These are phyloP conservation scores for Euphorbia peplus DNA, from an alignment of 345 rosid species.

Conservation along the genomic window DNA sequence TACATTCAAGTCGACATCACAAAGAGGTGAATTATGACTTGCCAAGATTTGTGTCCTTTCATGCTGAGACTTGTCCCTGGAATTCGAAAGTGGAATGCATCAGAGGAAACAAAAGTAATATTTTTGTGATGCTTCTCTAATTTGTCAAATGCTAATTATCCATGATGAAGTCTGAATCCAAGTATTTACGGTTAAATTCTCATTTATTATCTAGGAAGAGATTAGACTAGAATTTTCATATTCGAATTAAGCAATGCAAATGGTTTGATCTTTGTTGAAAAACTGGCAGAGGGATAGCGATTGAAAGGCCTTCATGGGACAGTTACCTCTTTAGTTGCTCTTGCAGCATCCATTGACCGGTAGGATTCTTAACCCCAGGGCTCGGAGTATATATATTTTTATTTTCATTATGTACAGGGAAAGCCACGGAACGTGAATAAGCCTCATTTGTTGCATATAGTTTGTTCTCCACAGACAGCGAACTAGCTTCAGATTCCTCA, in stretches of 20 bases:
- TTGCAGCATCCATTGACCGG: slow-evolving; percentile 47
- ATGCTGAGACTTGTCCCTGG: slow-evolving; percentile 67
- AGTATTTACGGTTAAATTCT: background rate
- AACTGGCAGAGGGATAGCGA: background rate
- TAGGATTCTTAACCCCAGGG: slow-evolving; percentile 31
- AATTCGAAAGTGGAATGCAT: slow-evolving; percentile 27
- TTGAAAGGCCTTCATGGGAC: background rate
- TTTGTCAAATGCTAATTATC: background rate
- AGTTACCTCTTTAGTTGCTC: slow-evolving; percentile 65
- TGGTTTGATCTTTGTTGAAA: background rate
- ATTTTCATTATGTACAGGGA: slow-evolving; percentile 40
- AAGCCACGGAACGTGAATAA: slow-evolving; percentile 47
- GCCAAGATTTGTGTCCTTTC: slow-evolving; percentile 59
- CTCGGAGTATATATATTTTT: slow-evolving; percentile 31
- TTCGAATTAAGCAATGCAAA: background rate
- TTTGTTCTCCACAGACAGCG: slow-evolving; percentile 82
- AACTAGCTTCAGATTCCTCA: slow-evolving; percentile 98
- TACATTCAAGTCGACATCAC: slow-evolving; percentile 72
- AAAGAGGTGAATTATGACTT: slow-evolving; percentile 58
- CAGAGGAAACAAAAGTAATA: slow-evolving; percentile 9
- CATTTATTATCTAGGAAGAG: slow-evolving; percentile 3
- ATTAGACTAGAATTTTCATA: background rate
- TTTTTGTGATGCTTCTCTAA: no score
- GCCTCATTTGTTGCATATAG: slow-evolving; percentile 48
- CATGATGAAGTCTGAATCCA: background rate